Evolutionary conservation across 345 rosid genomes (phyloP), one percentile per base, ranked within the genome.

Genomic region (Eucalyptus globulus): DNA sequence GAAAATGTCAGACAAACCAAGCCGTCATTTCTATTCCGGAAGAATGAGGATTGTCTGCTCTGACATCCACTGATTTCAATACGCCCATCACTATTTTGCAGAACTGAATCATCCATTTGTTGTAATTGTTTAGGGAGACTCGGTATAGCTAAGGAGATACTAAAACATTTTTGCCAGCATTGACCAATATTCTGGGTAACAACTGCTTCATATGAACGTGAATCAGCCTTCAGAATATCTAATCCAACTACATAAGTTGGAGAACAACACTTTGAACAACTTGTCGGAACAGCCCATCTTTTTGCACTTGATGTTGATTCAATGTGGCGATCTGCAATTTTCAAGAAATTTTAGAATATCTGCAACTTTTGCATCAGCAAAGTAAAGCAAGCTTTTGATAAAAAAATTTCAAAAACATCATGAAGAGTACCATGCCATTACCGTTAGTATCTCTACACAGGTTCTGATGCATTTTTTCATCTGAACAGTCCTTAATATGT

Each of bases 191-290:
- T 94, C 94, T 89, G 89, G 88, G 96, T 91, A 62, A 93, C 90
- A 92, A 92, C 86, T 88, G 97, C 93, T 90, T 91, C 90, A 87
- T 88, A 90, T 86, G 95, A 89, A 90, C 87, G 92, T 87, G 94
- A 87, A 90, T 93, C 94, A 67, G 94, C 94, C 95, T 93, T 96
- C 90, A 98, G 89, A 54, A 92, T 89, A 93, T 98, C 98, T 91
- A 96, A 93, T 90, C 94, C 93, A 91, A 97, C 97, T 72, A 94
- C 67, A 92, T 98, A 98, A 86, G 95, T 95, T 87, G 98, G 99
- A 88, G 89, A 89, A 69, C 37, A 60, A 90, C 50, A 88, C 92
- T 90, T 94, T 86, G 95, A 88, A 88, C 54, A 88, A 88, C 90
- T 89, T 87, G 88, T 89, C 26, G 89, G 88, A 90, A 91, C 90